Evolutionary conservation across 345 rosid genomes (phyloP), one percentile per base, ranked within the genome.

Genomic region (Populus alba): DNA sequence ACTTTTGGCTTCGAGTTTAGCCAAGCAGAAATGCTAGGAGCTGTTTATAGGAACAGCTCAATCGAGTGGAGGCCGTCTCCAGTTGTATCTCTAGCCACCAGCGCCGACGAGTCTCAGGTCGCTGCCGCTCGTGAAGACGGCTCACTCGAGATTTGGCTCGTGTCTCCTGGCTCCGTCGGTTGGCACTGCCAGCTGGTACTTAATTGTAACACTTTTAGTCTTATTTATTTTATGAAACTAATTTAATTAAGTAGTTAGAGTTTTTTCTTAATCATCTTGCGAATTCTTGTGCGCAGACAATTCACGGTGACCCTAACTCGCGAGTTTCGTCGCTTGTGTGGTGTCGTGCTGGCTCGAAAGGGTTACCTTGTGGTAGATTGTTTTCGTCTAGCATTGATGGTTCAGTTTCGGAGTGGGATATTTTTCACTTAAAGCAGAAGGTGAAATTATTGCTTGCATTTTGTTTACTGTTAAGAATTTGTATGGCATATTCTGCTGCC

Each of bases 161-260:
- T 95, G 22, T 92, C 97, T 55, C 96, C 98, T 38, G 97, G 98
- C 75, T 87, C 98, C 63, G 90, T 92, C 63, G 96, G 98, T 70
- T 95, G 99, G 99, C 98, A 95, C 95, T 88, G 95, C 82, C 99
- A 93, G 82, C 91, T 93, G 91, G 98, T 95, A 85, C 74, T 74
- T 29, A 1, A 6, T 47, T 59, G 4, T 29, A 27, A 17, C 33
- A 33, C 27, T 11, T 53, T 18, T 5, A 10, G 7, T 8, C 17
- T 18, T 72, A 18, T 7, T 8, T 51, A 9, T 72, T 20, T 33
- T 16, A 8, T 8, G 31, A 38, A 38, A 70, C 13, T 45, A 7
- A 10, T 23, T 33, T 62, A 22, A 4, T 25, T 69, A 68, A 27
- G 69, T 22, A 57, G 41, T 39, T 57, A 29, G 27, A 12, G 17